These are phyloP conservation scores for Claviceps humidiphila DNA, from an alignment of 2,329 filamentous ascomycete species.

Conservation along the genomic window DNA sequence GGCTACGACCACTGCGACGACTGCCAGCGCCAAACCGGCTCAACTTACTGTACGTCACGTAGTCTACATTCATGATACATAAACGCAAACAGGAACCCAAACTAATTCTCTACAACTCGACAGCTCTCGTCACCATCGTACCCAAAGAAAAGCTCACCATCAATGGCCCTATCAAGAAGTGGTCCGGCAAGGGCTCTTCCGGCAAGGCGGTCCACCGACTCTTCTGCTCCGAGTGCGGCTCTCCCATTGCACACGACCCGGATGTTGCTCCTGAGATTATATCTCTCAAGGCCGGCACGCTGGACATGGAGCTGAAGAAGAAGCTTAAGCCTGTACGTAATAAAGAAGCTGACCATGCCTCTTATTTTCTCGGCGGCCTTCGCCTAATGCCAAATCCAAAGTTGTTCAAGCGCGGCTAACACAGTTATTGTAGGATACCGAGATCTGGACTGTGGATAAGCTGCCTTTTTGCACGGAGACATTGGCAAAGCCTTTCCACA, in stretches of 20 bases:
- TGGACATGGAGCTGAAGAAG: conserved; percentile 53
- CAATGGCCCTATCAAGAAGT: conserved; percentile 52
- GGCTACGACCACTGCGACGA: conserved; percentile 63
- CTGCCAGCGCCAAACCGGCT: conserved; percentile 57
- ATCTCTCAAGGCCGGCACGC: conserved; percentile 53
- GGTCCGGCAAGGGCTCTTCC: conserved; percentile 43
- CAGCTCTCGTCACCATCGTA: conserved; percentile 53
- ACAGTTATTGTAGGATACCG: conserved; percentile 38
- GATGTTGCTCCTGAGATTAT: conserved; percentile 59
- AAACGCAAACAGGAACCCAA: conserved; percentile 19
- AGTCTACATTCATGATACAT: not conserved
- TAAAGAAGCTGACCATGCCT: no score
- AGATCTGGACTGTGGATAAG: conserved; percentile 59
- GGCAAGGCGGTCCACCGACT: conserved; percentile 53
- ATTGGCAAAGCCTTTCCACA: conserved; percentile 46
- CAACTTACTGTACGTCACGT: conserved; percentile 46
- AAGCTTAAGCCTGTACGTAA: conserved; percentile 46
- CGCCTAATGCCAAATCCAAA: no score
- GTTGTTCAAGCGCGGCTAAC: not conserved
- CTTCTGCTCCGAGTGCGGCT: conserved; percentile 58
- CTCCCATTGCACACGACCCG: conserved; percentile 57
- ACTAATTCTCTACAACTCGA: not conserved
- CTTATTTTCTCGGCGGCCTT: not conserved
- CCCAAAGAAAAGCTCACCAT: conserved; percentile 52
- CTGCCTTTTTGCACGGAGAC: conserved; percentile 57